These are phyloP conservation scores for Hirschfeldia incana DNA, from an alignment of 345 rosid species.

Conservation along the genomic window DNA sequence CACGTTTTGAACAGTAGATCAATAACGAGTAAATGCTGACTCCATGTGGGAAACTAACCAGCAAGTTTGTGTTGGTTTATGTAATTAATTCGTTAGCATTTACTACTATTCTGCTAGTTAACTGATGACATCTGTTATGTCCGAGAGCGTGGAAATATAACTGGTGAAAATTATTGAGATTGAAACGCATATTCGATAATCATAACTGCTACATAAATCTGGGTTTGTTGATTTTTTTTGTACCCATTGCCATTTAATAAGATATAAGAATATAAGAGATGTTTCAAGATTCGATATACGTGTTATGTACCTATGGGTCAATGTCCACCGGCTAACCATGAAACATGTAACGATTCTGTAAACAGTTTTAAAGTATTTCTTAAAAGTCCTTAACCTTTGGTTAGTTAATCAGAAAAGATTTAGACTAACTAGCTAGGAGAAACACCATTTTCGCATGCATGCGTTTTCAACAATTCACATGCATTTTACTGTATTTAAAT, in stretches of 20 bases:
- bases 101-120: not conserved
- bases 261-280: not conserved
- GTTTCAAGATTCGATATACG: not conserved
- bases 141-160: not conserved
- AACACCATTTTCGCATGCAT: not conserved
- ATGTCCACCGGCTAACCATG: not conserved
- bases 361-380: not conserved
- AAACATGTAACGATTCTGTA: slow-evolving; percentile 5
- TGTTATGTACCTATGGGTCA: slow-evolving; percentile 10
- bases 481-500: not conserved
- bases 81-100: slow-evolving; percentile 10
- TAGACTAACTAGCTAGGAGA: not conserved
- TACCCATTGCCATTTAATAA: slow-evolving; percentile 8
- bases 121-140: too few relatives aligned
- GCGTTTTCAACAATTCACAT: not conserved
- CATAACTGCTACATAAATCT: not conserved
- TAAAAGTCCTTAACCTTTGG: not conserved
- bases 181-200: slow-evolving; percentile 13
- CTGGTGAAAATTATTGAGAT: slow-evolving; percentile 15
- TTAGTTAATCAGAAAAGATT: not conserved
- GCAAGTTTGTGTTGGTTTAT: slow-evolving; percentile 46
- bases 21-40: slow-evolving; percentile 10
- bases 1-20: slow-evolving; percentile 52
- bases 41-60: slow-evolving; percentile 64
- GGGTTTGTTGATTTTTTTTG: slow-evolving; percentile 5